These are phyloP conservation scores for Hibiscus tridactylites DNA, from an alignment of 345 rosid species.

Conservation along the genomic window DNA sequence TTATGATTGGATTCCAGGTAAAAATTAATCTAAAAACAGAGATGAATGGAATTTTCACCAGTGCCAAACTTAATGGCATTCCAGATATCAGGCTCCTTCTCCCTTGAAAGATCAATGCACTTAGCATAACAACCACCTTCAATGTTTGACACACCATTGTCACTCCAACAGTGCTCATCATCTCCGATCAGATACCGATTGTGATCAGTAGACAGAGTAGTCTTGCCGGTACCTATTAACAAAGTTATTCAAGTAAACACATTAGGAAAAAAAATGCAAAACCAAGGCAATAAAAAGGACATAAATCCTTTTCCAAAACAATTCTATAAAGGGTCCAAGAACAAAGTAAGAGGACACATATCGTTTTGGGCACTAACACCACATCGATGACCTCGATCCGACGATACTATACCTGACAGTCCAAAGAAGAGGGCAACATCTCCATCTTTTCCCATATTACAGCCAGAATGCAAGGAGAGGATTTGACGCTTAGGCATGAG, in stretches of 20 bases:
- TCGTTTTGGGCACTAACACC: slow-evolving; percentile 4
- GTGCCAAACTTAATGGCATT: slow-evolving; percentile 89
- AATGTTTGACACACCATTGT: slow-evolving; percentile 86
- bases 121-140: slow-evolving; percentile 99
- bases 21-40: not conserved
- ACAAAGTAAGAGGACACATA: slow-evolving; percentile 18
- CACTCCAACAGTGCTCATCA: slow-evolving; percentile 96
- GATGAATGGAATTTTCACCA: slow-evolving; percentile 1
- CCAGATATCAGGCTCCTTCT: slow-evolving; percentile 96
- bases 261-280: slow-evolving; percentile 3
- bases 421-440: slow-evolving; percentile 99
- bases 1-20: not conserved
- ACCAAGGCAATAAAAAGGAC: not conserved
- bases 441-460: slow-evolving; percentile 98
- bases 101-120: slow-evolving; percentile 87
- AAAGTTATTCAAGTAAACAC: slow-evolving; percentile 13
- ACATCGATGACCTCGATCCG: slow-evolving; percentile 15
- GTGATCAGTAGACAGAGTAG: slow-evolving; percentile 92
- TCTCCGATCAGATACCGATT: slow-evolving; percentile 90
- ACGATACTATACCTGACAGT: slow-evolving; percentile 73
- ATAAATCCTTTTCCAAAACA: slow-evolving; percentile 1
- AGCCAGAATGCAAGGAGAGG: slow-evolving; percentile 94
- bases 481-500: slow-evolving; percentile 98
- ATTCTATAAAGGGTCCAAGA: slow-evolving; percentile 19
- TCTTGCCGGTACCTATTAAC: slow-evolving; percentile 66